Conservation (phyloP, 1,284 basidiomycete species). For the Fomitopsis pinicola region DNA sequence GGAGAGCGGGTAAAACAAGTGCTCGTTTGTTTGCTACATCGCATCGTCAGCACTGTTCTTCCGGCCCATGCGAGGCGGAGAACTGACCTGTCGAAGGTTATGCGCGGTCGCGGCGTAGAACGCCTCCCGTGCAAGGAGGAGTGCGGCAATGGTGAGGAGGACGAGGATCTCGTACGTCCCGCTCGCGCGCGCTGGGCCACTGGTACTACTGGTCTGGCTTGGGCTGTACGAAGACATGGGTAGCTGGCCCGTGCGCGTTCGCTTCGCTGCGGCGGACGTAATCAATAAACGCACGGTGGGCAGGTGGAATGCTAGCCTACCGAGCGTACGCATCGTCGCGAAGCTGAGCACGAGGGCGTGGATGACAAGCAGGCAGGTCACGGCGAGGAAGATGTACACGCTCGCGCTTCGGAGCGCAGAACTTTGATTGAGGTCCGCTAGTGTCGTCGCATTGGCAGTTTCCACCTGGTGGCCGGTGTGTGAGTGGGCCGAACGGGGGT, state of each 20-base stretch:
- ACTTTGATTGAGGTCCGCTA: constrained; percentile 13
- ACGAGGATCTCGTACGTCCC: constrained; percentile 30
- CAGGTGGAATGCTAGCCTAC: background rate
- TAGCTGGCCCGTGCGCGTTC: background rate
- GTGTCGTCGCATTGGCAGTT: background rate
- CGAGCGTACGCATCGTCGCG: constrained; percentile 7
- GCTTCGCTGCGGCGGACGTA: background rate
- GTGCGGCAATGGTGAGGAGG: constrained; percentile 32
- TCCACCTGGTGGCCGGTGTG: background rate
- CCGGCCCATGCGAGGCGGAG: background rate
- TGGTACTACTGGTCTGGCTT: background rate
- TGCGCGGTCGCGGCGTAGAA: constrained; percentile 37
- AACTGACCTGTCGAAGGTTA: constrained; percentile 31
- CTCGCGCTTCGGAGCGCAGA: constrained; percentile 30
- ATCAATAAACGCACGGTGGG: no score
- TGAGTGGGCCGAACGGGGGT: background rate
- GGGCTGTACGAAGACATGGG: background rate
- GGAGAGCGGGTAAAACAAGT: constrained; percentile 43
- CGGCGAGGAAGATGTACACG: constrained; percentile 41
- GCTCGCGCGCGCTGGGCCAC: constrained; percentile 18
- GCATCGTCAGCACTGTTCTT: background rate
- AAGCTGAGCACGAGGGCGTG: constrained; percentile 31
- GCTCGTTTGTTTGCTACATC: constrained; percentile 32
- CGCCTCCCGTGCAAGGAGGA: constrained; percentile 38
- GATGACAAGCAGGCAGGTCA: constrained; percentile 35